phyloP scores from a whole-genome alignment of 768 basidiomycete species.

The Xanthoconium stramineum region DNA sequence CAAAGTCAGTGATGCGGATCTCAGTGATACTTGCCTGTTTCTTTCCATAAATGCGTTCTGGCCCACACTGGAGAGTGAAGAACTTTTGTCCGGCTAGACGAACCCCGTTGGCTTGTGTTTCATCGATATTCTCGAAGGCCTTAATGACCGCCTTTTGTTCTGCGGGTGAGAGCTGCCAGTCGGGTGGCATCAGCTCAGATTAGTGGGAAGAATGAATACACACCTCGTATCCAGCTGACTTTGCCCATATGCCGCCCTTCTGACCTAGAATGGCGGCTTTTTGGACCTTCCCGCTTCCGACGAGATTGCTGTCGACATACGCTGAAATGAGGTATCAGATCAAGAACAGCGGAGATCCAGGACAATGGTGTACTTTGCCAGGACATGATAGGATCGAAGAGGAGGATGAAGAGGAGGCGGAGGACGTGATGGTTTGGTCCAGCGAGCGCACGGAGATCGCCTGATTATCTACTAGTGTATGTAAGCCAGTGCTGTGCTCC shows the following conservation, averaged over 20 bases:
- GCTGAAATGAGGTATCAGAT: conserved; percentile 46
- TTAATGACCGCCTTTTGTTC: conserved; percentile 29
- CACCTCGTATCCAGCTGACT: conserved; percentile 21
- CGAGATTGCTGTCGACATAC: conserved; percentile 79
- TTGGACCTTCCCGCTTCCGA: conserved; percentile 66
- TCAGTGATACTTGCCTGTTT: conserved; percentile 53
- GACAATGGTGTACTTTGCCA: conserved; percentile 63
- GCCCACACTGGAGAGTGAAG: conserved; percentile 49
- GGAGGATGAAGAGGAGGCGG: neutral
- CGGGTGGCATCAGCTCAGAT: too few species aligned
- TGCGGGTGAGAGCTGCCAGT: conserved; percentile 13
- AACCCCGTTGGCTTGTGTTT: conserved; percentile 56
- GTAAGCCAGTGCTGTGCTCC: conserved; percentile 21
- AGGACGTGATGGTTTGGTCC: neutral
- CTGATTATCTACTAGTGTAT: conserved; percentile 31
- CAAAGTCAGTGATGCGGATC: neutral
- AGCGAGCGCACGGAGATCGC: conserved; percentile 17
- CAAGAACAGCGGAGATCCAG: neutral
- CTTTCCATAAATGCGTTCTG: conserved; percentile 68
- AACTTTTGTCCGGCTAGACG: conserved; percentile 70
- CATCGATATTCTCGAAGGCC: conserved; percentile 41
- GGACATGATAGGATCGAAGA: conserved; percentile 46
- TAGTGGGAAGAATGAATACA: neutral
- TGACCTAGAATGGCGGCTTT: conserved; percentile 56
- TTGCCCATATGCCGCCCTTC: conserved; percentile 31